Evolutionary conservation across 129 eudicot species (phyloP).

Genomic region (Helianthus annuus): DNA sequence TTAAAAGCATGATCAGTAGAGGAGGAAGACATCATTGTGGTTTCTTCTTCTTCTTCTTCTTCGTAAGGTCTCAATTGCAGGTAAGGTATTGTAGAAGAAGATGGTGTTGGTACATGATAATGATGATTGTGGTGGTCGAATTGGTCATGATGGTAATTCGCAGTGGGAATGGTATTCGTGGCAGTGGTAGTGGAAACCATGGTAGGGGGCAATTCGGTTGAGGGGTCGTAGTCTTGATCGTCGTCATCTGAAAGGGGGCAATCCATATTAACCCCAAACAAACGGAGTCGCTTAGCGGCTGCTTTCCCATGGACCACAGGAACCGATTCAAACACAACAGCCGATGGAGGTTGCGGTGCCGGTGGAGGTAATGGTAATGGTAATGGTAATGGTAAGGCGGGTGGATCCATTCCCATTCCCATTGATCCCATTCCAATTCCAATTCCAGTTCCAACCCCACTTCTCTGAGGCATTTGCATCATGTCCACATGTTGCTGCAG

Average conservation of each 20-base stretch:
- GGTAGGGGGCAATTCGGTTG: conserved; percentile 37
- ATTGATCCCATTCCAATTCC: conserved; percentile 18
- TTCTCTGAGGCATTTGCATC: conserved; percentile 41
- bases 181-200: not conserved
- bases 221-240: conserved; percentile 37
- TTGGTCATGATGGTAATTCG: conserved; percentile 21
- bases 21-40: conserved; percentile 28
- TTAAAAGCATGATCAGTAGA: conserved; percentile 26
- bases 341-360: conserved; percentile 15
- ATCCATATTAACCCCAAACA: conserved; percentile 97
- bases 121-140: conserved; percentile 2
- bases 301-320: conserved; percentile 96
- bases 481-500: conserved; percentile 39
- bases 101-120: conserved; percentile 10
- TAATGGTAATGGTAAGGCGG: conserved; percentile 22
- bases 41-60: conserved; percentile 17
- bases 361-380: conserved; percentile 15
- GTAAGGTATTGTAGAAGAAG: conserved; percentile 51
- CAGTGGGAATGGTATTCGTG: conserved; percentile 6
- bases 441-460: conserved; percentile 17
- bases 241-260: conserved; percentile 67
- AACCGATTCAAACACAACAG: conserved; percentile 73
- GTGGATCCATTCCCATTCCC: conserved; percentile 31
- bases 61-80: conserved; percentile 51
- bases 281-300: conserved; percentile 77